These are phyloP conservation scores for Paramecium tetraurelia DNA, from an alignment of 73 alveolate genomes.

Conservation along the genomic window DNA sequence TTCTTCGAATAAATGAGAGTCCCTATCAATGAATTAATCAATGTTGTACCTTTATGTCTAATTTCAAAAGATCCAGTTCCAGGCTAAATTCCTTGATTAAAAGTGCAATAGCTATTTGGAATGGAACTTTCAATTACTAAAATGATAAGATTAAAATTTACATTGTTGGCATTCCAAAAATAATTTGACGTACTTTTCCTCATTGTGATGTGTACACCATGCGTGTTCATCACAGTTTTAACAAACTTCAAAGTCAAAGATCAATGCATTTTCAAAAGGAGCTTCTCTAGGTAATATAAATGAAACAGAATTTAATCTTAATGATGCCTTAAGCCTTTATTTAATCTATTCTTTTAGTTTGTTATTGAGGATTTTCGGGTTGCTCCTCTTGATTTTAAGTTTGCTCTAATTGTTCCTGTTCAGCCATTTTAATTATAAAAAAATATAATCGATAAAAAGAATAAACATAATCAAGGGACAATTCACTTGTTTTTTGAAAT, in stretches of 20 bases:
- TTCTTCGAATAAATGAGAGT: background rate
- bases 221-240: background rate
- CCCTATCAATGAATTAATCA: background rate
- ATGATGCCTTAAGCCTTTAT: background rate
- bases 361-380: background rate
- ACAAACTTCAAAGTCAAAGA: background rate
- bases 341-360: background rate
- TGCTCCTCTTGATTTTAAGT: background rate
- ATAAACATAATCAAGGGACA: background rate
- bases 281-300: background rate
- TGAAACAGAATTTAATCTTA: too few relatives aligned
- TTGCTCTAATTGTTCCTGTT: background rate
- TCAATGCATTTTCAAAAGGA: background rate
- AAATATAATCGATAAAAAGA: background rate
- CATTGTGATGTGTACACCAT: conserved; percentile 12
- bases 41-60: background rate
- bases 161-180: background rate
- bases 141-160: background rate
- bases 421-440: background rate
- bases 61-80: background rate
- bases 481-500: background rate
- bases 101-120: background rate
- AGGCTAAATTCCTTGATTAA: background rate
- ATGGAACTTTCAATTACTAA: background rate
- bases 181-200: background rate